Percentiles rank a stretch among this genome's conserved stretches.
These are phyloP conservation scores for Suillus luteus DNA, from an alignment of 768 basidiomycete genomes.

Conservation along the genomic window DNA sequence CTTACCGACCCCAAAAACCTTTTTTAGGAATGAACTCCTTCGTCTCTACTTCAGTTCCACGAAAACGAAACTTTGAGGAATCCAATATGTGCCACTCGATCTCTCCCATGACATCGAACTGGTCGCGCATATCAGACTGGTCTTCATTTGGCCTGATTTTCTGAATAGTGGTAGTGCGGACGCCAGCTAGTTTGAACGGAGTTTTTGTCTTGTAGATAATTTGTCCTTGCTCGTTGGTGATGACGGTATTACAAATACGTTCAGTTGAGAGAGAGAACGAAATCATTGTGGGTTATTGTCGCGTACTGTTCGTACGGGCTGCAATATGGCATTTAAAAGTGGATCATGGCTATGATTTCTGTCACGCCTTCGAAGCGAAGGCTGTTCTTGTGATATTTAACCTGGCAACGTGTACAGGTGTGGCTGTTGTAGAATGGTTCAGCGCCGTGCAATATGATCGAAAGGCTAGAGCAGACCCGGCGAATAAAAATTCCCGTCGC, in stretches of 20 bases:
- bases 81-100: constrained; percentile 37
- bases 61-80: constrained; percentile 33
- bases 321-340: too few species aligned
- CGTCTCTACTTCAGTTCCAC: constrained; percentile 28
- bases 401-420: too few species aligned
- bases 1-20: constrained; percentile 28
- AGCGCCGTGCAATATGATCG: too few species aligned
- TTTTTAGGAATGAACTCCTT: constrained; percentile 27
- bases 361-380: too few species aligned
- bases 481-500: too few species aligned
- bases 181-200: constrained; percentile 12
- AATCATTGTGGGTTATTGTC: constrained; percentile 16
- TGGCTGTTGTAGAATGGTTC: too few species aligned
- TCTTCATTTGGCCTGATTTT: constrained; percentile 29
- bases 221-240: constrained; percentile 29
- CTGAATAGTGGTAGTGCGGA: constrained; percentile 26
- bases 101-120: constrained; percentile 33
- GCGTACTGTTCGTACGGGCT: background rate
- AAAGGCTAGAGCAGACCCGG: too few species aligned
- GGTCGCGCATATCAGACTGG: constrained; percentile 28
- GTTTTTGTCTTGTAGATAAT: constrained; percentile 33
- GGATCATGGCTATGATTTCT: too few species aligned
- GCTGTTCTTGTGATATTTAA: too few species aligned
- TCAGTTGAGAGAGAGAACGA: constrained; percentile 26
- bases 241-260: constrained; percentile 24